Base-by-base conservation (phyloP, 83 land plant species). In the Picea abies region DNA sequence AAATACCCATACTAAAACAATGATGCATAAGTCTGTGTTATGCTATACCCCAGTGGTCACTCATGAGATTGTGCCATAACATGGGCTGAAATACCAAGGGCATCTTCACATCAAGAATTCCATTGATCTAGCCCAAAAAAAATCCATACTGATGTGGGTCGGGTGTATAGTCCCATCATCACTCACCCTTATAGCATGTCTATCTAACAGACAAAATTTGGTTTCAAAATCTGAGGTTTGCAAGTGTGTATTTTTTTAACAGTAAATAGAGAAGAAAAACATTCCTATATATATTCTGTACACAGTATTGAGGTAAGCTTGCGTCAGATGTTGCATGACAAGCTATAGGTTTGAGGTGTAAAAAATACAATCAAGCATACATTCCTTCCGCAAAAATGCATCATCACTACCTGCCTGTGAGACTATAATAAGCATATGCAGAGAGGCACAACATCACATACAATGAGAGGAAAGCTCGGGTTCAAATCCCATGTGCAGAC, bases 241-340 rank as follows among this genome's bases (percentile, higher is more conserved):
- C 26, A 19, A 19, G 76, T 20, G 56, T 22, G n/a, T 73, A 22
- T n/a, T 44, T 39, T 44, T 73, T 73, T 69, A 32, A 17, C 39
- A 47, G 77, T 47, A 73, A 39, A 73, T 0, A 73, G 12, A 19
- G 44, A 20, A n/a, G 6, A 19, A 73, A 73, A 20, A 9, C 10
- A 73, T 44, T 70, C 10, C 73, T 32, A 35, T 41, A 70, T 70
- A 41, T 70, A 70, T 35, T 70, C n/a, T 70, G 20, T 39, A 69
- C n/a, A 17, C 39, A 15, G 39, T 69, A 37, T 29, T 32, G 37
- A 6, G 9, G 11, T 0, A 4, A 69, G 73, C 44, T 69, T 35
- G 16, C 35, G 20, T 32, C 3, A 70, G 47, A 35, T 41, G 7
- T 35, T 70, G 7, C n/a, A 17, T 37, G 44, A 10, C 8, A 37